Base-by-base conservation (phyloP, 148 eudicot genomes). In the Heliamphora exappendiculata region DNA sequence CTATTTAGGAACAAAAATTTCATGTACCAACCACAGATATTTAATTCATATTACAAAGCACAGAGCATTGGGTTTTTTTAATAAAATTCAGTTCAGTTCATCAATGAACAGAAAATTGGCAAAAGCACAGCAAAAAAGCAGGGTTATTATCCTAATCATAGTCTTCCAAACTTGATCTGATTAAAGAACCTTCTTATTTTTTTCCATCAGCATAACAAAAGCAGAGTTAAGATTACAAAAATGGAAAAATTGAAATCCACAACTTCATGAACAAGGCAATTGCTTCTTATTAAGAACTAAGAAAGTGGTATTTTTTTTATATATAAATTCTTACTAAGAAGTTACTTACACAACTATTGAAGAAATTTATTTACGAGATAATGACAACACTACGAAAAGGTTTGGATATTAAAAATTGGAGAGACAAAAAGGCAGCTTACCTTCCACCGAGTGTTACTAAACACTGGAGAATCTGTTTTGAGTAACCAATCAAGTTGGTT, bases 381-480 rank as follows among this genome's bases (percentile, higher is more conserved):
- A n/a, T 4, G 63, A 58, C 9, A 58, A 3, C 33, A 58, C 12
- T 3, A 59, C 11, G 64, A 59, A 59, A 49, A n/a, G 12, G 20
- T n/a, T n/a, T n/a, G n/a, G n/a, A n/a, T n/a, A n/a, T n/a, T n/a
- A n/a, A n/a, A n/a, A n/a, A n/a, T n/a, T n/a, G n/a, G n/a, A n/a
- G 13, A 66, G 14, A 1, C 1, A 6, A 33, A 51, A 14, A 36
- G 28, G 22, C 14, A 79, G 10, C 71, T 17, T 82, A 87, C 93
- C 90, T 86, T 82, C 88, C 90, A 87, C 75, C 57, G 85, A 12
- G 87, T 78, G 1, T 81, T 76, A 19, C 28, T 47, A 17, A 81
- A 78, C 49, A 87, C 14, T 34, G 59, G 63, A 1, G 82, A 89
- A 53, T 78, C 78, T 1, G 24, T 72, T 8, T 31, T 29, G 67